Evolutionary conservation across 345 rosid species (phyloP), one percentile per base, ranked within the genome.

Genomic region (Rhodamnia rubescens): DNA sequence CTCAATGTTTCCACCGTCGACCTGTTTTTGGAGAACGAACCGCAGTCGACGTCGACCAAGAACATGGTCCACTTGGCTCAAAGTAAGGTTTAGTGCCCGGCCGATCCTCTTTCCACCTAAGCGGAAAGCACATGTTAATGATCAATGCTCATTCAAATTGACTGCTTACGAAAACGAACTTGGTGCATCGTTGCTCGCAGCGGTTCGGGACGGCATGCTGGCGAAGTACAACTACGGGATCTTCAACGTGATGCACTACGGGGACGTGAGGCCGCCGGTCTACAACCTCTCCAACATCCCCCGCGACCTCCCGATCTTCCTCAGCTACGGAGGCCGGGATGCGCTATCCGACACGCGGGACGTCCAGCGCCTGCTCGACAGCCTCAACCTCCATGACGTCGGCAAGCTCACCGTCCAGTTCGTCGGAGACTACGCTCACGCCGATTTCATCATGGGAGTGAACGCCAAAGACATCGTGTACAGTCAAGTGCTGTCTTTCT

Each of bases 21-120:
- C 32, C 87, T 91, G 8, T 94, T 94, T 85, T 27, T 94, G 32
- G 85, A 87, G 75, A 94, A 90, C 52, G 94, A 93, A 87, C 99
- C 99, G 74, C 99, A 96, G 55, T 87, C 99, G 22, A 96, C 98
- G 59, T 83, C 99, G 75, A 91, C 95, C 74, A 96, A 93, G 90
- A 96, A 94, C 92, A 85, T 96, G 95, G 92, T 95, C 54, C 99
- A 96, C 87, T 92, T 95, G 88, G 85, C 95, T 90, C 99, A 96
- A 85, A 93, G 99, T 96, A 92, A 91, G 87, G 95, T 88, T 27
- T 11, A 21, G 42, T 86, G 22, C 27, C 24, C 50, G 8, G 24
- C 29, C 57, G n/a, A 16, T 20, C n/a, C 18, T 53, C 51, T 51
- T 78, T 32, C 22, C 61, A 78, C 24, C 32, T 11, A 64, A 15